Base-by-base conservation (phyloP, 2,329 filamentous ascomycete species). In the Phoma sp. region DNA sequence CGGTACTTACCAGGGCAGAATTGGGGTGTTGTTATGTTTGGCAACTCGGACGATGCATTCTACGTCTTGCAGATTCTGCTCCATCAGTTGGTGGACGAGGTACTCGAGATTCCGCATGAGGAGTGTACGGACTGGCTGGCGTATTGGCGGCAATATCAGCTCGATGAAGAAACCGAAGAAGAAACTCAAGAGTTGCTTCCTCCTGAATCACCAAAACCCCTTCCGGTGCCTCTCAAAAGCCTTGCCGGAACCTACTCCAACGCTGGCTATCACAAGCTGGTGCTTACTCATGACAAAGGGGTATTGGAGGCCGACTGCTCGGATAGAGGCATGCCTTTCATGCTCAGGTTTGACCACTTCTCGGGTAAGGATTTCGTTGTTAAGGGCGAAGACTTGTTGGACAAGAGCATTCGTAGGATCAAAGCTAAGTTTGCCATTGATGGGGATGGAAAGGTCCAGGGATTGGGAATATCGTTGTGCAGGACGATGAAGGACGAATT, bases 21-120 rank as follows among this genome's bases (percentile, higher is more conserved):
- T 9, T 63, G 61, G 55, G 61, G 58, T 0, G 13, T 61, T 21
- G 58, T 61, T 1, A 36, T 57, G 3, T 49, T 59, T 12, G 55
- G 47, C 5, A 63, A 63, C 5, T 47, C 48, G 8, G 45, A 59
- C 2, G 27, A 41, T 12, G 53, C 55, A 5, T 55, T 27, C 3
- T 55, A 41, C 4, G 56, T 52, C 8, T 9, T 48, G 6, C 47
- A 63, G 13, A 54, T 57, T 5, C 17, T 63, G 25, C 35, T 50
- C 3, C 47, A 59, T 47, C 35, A 38, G 13, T 19, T 63, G 35
- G 19, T 56, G 47, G 53, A 56, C 6, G 53, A 48, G 13, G n/a
- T 51, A 4, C 39, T 53, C 17, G 6, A 33, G 6, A 17, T 49
- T 4, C 35, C 43, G 1, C 17, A 40, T 10, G 35, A 44, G 13